Evolutionary conservation across 129 eudicot species (phyloP), one percentile per base, ranked within the genome.

Genomic region (Lactuca sativa): DNA sequence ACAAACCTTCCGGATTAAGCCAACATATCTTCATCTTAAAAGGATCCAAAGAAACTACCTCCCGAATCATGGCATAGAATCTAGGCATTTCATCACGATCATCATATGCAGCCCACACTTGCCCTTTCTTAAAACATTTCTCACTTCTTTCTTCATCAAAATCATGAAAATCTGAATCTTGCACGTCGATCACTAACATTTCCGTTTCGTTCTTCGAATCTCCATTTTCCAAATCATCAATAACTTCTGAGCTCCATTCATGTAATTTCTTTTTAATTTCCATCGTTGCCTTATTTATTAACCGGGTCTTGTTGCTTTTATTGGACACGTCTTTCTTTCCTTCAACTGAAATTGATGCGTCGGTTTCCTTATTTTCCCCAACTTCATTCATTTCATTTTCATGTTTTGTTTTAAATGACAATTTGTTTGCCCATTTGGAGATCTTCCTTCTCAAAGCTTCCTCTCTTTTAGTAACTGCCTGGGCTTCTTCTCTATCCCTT

Each of bases 31-130:
- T 85, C 64, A 88, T 64, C 86, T 77, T 79, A 73, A 92, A 88
- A 2, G 96, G 97, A 62, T 84, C 56, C 13, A 67, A 4, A 59
- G 96, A 84, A 34, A 88, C 59, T 38, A 92, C 84, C 7, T 59
- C 60, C 4, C 70, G 86, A 61, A 92, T 79, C 84, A 88, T 70
- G 43, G 86, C 96, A 81, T 88, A 92, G 53, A 61, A 59, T 7
- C 97, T 81, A 12, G 97, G 97, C 97, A 92, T 88, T 62, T 91
- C 97, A 71, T 92, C 96, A 68, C 62, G 80, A 60, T 84, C 82
- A 69, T 82, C 90, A 69, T 88, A 91, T 34, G 78, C 86, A 33
- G 90, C 96, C 96, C 97, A 88, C 3, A 88, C 88, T 63, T 91
- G 84, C 41, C 82, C 82, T 57, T 85, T 82, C 40, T 75, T 66